Evolutionary conservation across 2,329 filamentous ascomycete species (phyloP).

Genomic region (Sporothrix dimorphospora): DNA sequence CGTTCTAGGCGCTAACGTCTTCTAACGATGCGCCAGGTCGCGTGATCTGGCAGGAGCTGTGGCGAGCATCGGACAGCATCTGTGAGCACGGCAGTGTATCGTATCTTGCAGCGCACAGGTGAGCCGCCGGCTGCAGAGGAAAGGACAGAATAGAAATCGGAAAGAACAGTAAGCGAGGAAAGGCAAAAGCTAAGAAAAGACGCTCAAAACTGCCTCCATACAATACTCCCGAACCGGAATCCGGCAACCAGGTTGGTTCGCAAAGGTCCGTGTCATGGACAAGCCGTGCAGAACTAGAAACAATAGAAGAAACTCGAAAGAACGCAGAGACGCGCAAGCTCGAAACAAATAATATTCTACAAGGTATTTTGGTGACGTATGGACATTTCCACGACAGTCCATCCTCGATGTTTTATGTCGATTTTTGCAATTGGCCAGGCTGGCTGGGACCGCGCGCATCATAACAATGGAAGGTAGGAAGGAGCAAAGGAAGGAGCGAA

Average conservation of each 20-base stretch:
- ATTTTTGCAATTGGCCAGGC: constrained; percentile 3
- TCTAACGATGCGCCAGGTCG: neutral
- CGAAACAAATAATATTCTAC: constrained; percentile 5
- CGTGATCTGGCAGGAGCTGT: neutral
- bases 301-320: neutral
- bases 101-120: neutral
- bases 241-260: constrained; percentile 5
- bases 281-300: constrained; percentile 3
- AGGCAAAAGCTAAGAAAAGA: neutral
- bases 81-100: neutral
- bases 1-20: neutral
- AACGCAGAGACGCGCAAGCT: constrained; percentile 3
- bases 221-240: neutral
- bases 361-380: neutral
- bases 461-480: neutral
- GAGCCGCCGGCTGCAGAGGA: neutral
- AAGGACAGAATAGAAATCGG: neutral
- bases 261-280: neutral
- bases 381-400: neutral
- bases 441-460: neutral
- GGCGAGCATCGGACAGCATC: constrained; percentile 3
- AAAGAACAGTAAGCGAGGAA: neutral
- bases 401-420: neutral
- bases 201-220: too few relatives aligned
- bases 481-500: too few relatives aligned